A percentile compares a stretch with the other conserved stretches of the same genome.
phyloP scores from a whole-genome alignment of 2,329 filamentous ascomycete genomes.

The Pseudogymnoascus sp. region DNA sequence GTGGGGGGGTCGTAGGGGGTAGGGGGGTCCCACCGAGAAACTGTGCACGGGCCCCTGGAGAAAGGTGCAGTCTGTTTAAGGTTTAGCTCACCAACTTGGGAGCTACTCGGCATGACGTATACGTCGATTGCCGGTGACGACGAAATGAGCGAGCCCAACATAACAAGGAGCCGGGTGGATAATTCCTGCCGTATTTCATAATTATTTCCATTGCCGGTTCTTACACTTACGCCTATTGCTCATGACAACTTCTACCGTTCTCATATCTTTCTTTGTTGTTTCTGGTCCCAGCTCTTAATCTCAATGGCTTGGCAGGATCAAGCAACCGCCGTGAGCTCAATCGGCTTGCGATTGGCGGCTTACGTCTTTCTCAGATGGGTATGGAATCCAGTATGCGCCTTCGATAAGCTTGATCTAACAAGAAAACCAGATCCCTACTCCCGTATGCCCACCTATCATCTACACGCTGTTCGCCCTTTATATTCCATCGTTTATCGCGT shows the following conservation, averaged over 20 bases:
- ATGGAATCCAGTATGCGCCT: conserved; percentile 22
- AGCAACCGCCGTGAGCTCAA: conserved; percentile 32
- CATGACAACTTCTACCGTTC: not conserved
- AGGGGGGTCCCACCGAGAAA: too few relatives aligned
- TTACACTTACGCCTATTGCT: not conserved
- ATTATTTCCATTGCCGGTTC: not conserved
- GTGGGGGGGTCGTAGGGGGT: too few relatives aligned
- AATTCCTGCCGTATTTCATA: not conserved
- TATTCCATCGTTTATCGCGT: conserved; percentile 51
- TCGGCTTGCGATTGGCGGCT: conserved; percentile 39
- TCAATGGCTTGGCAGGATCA: conserved; percentile 21
- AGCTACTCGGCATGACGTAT: conserved; percentile 4
- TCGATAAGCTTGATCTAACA: conserved; percentile 1
- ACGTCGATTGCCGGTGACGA: not conserved
- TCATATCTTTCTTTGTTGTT: not conserved
- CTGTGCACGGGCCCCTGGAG: not conserved
- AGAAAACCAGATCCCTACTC: conserved; percentile 22
- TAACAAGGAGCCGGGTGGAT: not conserved
- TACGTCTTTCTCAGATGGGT: conserved; percentile 58
- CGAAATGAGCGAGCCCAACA: not conserved
- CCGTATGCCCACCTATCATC: conserved; percentile 36
- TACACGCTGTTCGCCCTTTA: conserved; percentile 59
- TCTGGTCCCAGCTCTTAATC: not conserved
- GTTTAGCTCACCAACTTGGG: not conserved
- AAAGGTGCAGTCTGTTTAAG: conserved; percentile 2